Evolutionary conservation across 73 alveolate genomes (phyloP).

Genomic region (Tetrahymena thermophila): DNA sequence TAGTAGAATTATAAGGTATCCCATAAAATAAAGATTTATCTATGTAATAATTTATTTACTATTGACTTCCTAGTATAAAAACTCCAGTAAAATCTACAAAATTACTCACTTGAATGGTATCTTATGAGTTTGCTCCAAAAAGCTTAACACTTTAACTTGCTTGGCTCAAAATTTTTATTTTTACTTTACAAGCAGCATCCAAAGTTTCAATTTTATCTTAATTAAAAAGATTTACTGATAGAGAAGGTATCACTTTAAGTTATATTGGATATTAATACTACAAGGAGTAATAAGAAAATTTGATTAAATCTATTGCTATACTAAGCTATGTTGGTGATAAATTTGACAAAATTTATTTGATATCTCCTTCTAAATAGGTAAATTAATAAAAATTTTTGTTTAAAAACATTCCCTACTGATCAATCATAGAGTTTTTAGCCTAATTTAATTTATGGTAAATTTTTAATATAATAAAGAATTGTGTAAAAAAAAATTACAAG

Average conservation of each 20-base stretch:
- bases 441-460: not conserved
- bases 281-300: not conserved
- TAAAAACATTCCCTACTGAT: not conserved
- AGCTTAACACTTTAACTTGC: not conserved
- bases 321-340: not conserved
- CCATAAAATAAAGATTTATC: not conserved
- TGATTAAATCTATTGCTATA: not conserved
- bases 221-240: not conserved
- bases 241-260: not conserved
- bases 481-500: not conserved
- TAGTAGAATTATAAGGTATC: not conserved
- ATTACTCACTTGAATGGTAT: no score
- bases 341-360: not conserved
- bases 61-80: not conserved
- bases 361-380: not conserved
- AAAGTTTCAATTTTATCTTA: not conserved
- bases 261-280: not conserved
- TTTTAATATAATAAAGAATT: no score
- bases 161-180: not conserved
- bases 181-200: not conserved
- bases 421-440: not conserved
- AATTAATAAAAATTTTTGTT: not conserved
- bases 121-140: not conserved
- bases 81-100: not conserved
- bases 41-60: no score